Evolutionary conservation across 331 rosid species (phyloP).

Genomic region (Cucumis variabilis): DNA sequence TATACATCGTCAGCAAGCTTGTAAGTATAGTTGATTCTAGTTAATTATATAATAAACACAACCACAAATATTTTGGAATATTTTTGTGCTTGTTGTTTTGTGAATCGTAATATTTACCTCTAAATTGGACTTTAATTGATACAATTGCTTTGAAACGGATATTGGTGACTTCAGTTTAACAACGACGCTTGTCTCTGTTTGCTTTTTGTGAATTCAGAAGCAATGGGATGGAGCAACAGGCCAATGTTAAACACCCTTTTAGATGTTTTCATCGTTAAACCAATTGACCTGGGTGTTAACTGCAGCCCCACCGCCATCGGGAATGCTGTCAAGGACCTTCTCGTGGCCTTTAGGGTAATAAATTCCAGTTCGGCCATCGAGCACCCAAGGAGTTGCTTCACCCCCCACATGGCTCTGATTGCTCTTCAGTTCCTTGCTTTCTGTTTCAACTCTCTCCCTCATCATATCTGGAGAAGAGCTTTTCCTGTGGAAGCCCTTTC

Average conservation of each 20-base stretch:
- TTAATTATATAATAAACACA: not conserved
- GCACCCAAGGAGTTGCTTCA: constrained; percentile 37
- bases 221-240: constrained; percentile 10
- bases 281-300: constrained; percentile 36
- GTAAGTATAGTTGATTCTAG: not conserved
- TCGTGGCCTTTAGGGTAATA: constrained; percentile 44
- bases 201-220: constrained; percentile 20
- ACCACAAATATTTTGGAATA: not conserved
- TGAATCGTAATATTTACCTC: not conserved
- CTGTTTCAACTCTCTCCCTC: constrained; percentile 34
- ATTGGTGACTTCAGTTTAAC: not conserved
- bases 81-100: not conserved
- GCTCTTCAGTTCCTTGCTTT: constrained; percentile 34
- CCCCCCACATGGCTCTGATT: constrained; percentile 7
- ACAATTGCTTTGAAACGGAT: not conserved
- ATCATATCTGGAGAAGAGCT: constrained; percentile 33
- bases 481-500: constrained; percentile 36
- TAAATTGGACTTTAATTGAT: constrained; percentile 10
- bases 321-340: constrained; percentile 36
- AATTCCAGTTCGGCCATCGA: constrained; percentile 39
- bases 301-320: constrained; percentile 11
- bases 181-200: constrained; percentile 5
- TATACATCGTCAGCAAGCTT: not conserved
- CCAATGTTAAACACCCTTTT: constrained; percentile 11
- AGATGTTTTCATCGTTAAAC: constrained; percentile 21